Evolutionary conservation across 2,329 filamentous ascomycete genomes (phyloP).

Genomic region (Calycina herbarum): DNA sequence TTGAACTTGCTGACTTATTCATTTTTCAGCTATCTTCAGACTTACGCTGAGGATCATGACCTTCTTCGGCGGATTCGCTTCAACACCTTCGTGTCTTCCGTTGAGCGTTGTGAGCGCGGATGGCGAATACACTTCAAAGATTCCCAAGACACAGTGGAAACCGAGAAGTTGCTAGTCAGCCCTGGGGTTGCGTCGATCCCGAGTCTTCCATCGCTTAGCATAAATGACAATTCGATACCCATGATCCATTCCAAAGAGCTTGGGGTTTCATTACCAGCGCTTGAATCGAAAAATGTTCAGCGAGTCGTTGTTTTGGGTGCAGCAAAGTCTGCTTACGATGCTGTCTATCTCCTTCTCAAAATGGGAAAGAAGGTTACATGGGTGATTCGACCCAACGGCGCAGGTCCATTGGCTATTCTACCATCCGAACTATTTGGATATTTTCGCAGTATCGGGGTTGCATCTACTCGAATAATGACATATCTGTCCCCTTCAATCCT

Average conservation of each 20-base stretch:
- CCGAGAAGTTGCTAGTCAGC: slow-evolving; percentile 34
- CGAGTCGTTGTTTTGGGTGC: slow-evolving; percentile 13
- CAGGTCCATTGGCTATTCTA: slow-evolving; percentile 38
- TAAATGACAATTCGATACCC: slow-evolving; percentile 1
- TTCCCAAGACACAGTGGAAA: slow-evolving; percentile 7
- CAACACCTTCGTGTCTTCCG: slow-evolving; percentile 29
- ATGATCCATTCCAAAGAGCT: slow-evolving; percentile 33
- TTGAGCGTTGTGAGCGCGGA: slow-evolving; percentile 25
- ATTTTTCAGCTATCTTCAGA: slow-evolving; percentile 19
- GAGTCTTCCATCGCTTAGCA: slow-evolving; percentile 26
- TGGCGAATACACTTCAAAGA: slow-evolving; percentile 10
- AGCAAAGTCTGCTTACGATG: slow-evolving; percentile 15
- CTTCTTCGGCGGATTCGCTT: slow-evolving; percentile 32
- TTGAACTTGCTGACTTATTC: not conserved
- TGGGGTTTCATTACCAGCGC: slow-evolving; percentile 23
- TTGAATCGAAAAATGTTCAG: slow-evolving; percentile 12
- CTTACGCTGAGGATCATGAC: slow-evolving; percentile 33
- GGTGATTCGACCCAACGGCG: slow-evolving; percentile 16
- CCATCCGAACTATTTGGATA: slow-evolving; percentile 33
- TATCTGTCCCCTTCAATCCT: slow-evolving; percentile 38
- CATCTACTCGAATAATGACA: slow-evolving; percentile 32
- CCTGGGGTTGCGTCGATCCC: slow-evolving; percentile 36
- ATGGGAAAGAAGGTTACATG: slow-evolving; percentile 17
- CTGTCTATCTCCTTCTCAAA: slow-evolving; percentile 14
- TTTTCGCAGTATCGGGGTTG: slow-evolving; percentile 34